Conservation (phyloP, 306 rosid species). For the Luffa aegyptiaca region DNA sequence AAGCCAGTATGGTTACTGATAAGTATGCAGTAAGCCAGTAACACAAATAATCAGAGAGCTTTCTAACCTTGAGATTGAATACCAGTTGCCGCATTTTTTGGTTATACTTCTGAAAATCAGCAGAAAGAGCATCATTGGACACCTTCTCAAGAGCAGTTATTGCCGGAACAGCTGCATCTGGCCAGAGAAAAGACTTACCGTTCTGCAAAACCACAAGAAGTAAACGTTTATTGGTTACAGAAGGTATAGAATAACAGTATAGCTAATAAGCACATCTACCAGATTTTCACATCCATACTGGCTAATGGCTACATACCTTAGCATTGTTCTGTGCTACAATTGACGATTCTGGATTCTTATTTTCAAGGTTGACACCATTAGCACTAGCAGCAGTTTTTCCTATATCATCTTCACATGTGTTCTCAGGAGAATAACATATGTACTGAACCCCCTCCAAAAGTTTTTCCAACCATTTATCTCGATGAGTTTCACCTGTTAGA, state of each 20-base stretch:
- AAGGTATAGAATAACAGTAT: neutral
- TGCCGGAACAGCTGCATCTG: slow-evolving; percentile 72
- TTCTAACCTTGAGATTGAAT: slow-evolving; percentile 71
- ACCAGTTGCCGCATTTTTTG: slow-evolving; percentile 62
- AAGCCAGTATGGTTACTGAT: neutral
- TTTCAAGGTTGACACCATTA: slow-evolving; percentile 28
- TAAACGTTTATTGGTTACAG: neutral
- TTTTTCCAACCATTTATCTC: slow-evolving; percentile 90
- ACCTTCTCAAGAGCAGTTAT: slow-evolving; percentile 74
- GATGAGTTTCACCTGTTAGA: slow-evolving; percentile 58
- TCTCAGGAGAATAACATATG: slow-evolving; percentile 42
- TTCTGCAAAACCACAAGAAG: slow-evolving; percentile 29
- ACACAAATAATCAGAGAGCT: slow-evolving; percentile 10
- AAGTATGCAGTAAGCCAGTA: neutral
- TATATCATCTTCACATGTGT: slow-evolving; percentile 26
- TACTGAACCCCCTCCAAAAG: slow-evolving; percentile 50
- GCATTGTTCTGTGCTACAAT: slow-evolving; percentile 31
- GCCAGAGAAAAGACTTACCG: slow-evolving; percentile 62
- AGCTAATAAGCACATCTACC: slow-evolving; percentile 6
- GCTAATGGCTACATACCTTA: slow-evolving; percentile 36
- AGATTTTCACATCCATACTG: neutral
- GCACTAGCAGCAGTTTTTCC: slow-evolving; percentile 35
- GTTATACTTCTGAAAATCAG: slow-evolving; percentile 78
- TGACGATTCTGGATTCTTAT: slow-evolving; percentile 24
- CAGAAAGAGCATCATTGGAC: slow-evolving; percentile 47